Base-by-base conservation (phyloP, 2,329 filamentous ascomycete species). In the Stachybotrys chartarum region DNA sequence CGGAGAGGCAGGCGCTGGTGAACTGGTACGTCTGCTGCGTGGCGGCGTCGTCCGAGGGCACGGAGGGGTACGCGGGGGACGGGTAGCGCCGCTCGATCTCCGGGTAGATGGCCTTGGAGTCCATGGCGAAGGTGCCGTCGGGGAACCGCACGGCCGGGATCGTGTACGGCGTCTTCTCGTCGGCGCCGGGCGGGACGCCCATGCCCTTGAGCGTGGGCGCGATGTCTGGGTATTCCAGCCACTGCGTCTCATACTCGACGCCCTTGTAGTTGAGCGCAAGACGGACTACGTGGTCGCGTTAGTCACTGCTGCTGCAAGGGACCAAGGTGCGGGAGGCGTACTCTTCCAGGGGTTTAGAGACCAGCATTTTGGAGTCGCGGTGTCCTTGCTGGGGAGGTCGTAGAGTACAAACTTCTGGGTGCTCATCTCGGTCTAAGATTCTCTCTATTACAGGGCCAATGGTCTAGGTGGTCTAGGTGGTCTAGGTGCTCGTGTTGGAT, bases 41-140 rank as follows among this genome's bases (percentile, higher is more conserved):
- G 8, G 7, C 12, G 32, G 14, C n/a, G 32, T 52, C 50, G 31
- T 52, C 50, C 31, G 39, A 32, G 18, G 18, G 16, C 16, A 52
- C 30, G n/a, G 50, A 42, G 6, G 50, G 50, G 39, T 52, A 52
- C 5, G 42, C 31, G 14, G 50, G 50, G 30, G 32, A 16, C n/a
- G 84, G 84, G 60, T 86, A 73, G 1, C 70, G 68, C 53, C 74
- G 69, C 63, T 88, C 84, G 30, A 89, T 72, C n/a, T 73, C 72
- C 10, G 68, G 59, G 12, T 79, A 81, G 58, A 89, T 88, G 44
- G 68, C 68, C 60, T 70, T 72, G 3, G 81, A 85, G 63, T 88
- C 83, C 78, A 83, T 86, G 8, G 84, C 60, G 62, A 79, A 83
- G 2, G 66, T 77, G 17, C 79, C 81, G 52, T 82, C 76, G 1